Percentiles rank a stretch among this genome's conserved stretches.
Evolutionary conservation across 2,329 filamentous ascomycete genomes (phyloP).

Genomic region (Fusarium poae): DNA sequence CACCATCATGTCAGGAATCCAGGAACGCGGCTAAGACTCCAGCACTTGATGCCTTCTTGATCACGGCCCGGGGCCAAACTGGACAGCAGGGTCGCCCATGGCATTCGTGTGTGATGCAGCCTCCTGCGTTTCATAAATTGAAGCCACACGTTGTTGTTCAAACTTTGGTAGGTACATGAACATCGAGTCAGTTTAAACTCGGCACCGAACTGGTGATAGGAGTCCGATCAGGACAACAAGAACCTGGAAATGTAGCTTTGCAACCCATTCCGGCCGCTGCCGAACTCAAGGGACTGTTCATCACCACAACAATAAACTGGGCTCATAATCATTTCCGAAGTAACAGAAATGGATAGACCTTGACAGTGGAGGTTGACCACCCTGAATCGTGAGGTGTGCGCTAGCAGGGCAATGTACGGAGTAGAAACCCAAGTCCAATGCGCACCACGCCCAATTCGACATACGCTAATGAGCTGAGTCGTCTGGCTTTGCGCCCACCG

Average conservation of each 20-base stretch:
- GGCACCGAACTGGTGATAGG: constrained; percentile 16
- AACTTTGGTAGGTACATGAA: neutral
- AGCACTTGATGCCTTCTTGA: constrained; percentile 28
- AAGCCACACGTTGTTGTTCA: constrained; percentile 18
- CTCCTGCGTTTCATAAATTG: constrained; percentile 30
- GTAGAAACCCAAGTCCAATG: constrained; percentile 27
- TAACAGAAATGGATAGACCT: constrained; percentile 15
- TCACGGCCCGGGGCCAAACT: constrained; percentile 11
- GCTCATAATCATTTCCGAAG: constrained; percentile 23
- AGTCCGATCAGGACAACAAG: neutral
- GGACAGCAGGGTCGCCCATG: constrained; percentile 21
- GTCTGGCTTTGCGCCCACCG: constrained; percentile 47
- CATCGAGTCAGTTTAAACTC: constrained; percentile 15
- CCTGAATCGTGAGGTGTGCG: constrained; percentile 31
- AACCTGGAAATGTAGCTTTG: constrained; percentile 5
- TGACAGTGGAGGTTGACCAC: constrained; percentile 25
- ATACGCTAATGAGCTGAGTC: constrained; percentile 48
- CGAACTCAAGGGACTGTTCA: constrained; percentile 30
- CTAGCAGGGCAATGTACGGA: constrained; percentile 31
- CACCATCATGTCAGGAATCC: constrained; percentile 19
- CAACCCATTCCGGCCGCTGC: constrained; percentile 30
- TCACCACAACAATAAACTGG: constrained; percentile 3
- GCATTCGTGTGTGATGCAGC: constrained; percentile 14
- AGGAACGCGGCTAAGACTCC: constrained; percentile 30
- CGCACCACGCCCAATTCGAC: constrained; percentile 33